phyloP scores from a whole-genome alignment of 2,329 filamentous ascomycete species.

The Reticulascus tulasneorum region DNA sequence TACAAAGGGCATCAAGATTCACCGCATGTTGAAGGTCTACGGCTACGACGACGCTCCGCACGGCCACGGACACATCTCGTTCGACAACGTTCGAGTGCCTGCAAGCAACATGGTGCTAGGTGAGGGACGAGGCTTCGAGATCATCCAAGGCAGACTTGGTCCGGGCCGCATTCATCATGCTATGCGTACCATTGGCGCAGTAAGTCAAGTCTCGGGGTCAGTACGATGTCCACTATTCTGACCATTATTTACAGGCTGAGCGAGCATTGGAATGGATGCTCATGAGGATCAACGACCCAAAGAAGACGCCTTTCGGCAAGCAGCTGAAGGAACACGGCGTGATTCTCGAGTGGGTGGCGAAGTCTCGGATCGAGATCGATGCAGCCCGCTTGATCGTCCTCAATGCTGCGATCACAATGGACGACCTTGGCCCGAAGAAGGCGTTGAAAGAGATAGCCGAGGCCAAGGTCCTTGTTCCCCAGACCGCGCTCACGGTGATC shows the following conservation, averaged over 20 bases:
- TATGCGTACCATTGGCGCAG: constrained; percentile 89
- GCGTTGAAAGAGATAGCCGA: constrained; percentile 91
- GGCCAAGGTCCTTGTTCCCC: constrained; percentile 88
- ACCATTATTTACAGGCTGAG: constrained; percentile 56
- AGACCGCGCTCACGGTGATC: constrained; percentile 78
- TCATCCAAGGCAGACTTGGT: constrained; percentile 94
- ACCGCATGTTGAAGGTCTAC: constrained; percentile 91
- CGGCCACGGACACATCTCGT: constrained; percentile 89
- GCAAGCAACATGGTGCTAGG: constrained; percentile 81
- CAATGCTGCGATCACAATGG: constrained; percentile 94
- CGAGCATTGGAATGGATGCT: constrained; percentile 92
- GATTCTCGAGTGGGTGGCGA: constrained; percentile 91
- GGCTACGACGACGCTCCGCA: constrained; percentile 98
- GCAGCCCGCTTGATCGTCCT: constrained; percentile 84
- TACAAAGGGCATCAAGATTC: constrained; percentile 82
- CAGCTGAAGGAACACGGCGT: constrained; percentile 84
- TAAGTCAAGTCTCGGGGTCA: constrained; percentile 32
- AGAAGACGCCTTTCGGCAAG: constrained; percentile 89
- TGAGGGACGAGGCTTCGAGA: constrained; percentile 92
- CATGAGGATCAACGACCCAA: constrained; percentile 86
- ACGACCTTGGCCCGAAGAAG: constrained; percentile 80
- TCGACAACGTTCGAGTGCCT: constrained; percentile 87
- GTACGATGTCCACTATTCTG: neutral
- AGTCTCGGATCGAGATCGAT: constrained; percentile 90
- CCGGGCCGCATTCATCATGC: constrained; percentile 97